Conservation (phyloP, 139 green algal species). For the Picochlorum costavermella region DNA sequence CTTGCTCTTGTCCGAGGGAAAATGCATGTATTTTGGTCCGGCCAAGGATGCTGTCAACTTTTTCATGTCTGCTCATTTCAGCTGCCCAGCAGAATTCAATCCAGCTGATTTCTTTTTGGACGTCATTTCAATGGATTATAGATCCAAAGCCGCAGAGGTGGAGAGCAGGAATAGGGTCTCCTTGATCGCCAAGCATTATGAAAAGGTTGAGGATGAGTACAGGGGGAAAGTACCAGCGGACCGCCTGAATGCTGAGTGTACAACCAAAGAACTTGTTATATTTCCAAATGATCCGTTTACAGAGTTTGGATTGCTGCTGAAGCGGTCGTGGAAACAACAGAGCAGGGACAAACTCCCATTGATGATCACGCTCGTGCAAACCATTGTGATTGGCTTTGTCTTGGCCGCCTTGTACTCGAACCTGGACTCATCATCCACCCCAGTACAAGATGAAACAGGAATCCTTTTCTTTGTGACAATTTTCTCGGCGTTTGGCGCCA, state of each 20-base stretch:
- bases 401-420: constrained; percentile 35
- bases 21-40: constrained; percentile 30
- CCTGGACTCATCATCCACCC: constrained; percentile 18
- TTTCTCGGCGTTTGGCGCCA: constrained; percentile 11
- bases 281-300: constrained; percentile 14
- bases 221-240: background rate
- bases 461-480: constrained; percentile 43
- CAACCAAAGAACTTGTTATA: background rate
- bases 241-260: background rate
- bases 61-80: constrained; percentile 19
- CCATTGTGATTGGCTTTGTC: constrained; percentile 26
- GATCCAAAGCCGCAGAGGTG: constrained; percentile 13
- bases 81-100: constrained; percentile 33
- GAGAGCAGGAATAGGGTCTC: constrained; percentile 16
- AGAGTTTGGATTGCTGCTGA: constrained; percentile 19
- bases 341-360: constrained; percentile 1
- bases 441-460: constrained; percentile 10
- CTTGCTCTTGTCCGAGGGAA: constrained; percentile 29
- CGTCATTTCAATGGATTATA: constrained; percentile 20
- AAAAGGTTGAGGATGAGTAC: background rate
- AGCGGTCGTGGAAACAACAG: constrained; percentile 10
- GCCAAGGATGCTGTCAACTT: constrained; percentile 16
- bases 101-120: constrained; percentile 47
- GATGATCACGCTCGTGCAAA: constrained; percentile 13
- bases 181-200: constrained; percentile 10